A percentile compares a stretch with the other conserved stretches of the same genome.
Evolutionary conservation across 2,329 filamentous ascomycete species (phyloP).

Genomic region (Claviceps sp.): DNA sequence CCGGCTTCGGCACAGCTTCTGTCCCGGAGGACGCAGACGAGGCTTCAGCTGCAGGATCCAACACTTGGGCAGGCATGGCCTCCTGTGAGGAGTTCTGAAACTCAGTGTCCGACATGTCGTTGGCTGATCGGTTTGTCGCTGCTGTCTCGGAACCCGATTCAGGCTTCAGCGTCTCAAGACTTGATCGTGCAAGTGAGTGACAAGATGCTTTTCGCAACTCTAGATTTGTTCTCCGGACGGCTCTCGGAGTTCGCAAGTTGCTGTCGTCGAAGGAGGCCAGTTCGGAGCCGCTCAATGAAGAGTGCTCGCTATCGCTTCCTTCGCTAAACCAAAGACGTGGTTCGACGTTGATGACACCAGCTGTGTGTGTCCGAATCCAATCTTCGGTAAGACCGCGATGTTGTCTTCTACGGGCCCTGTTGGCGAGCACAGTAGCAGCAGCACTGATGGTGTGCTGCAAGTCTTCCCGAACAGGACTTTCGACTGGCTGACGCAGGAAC

Average conservation of each 20-base stretch:
- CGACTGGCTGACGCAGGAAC: slow-evolving; percentile 42
- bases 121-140: slow-evolving; percentile 9
- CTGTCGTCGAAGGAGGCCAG: slow-evolving; percentile 38
- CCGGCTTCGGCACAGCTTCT: neutral
- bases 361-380: slow-evolving; percentile 77
- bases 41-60: slow-evolving; percentile 4
- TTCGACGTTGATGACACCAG: slow-evolving; percentile 55
- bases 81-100: slow-evolving; percentile 2
- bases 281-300: slow-evolving; percentile 57
- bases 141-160: slow-evolving; percentile 10
- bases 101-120: slow-evolving; percentile 20
- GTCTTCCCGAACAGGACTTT: slow-evolving; percentile 18
- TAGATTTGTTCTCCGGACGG: slow-evolving; percentile 14
- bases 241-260: slow-evolving; percentile 34
- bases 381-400: slow-evolving; percentile 59
- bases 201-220: slow-evolving; percentile 15
- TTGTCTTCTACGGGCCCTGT: slow-evolving; percentile 45
- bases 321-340: slow-evolving; percentile 76
- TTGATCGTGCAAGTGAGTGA: slow-evolving; percentile 35
- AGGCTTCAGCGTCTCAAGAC: slow-evolving; percentile 41
- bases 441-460: slow-evolving; percentile 29
- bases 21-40: neutral
- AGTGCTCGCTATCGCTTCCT: slow-evolving; percentile 54
- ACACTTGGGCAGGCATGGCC: slow-evolving; percentile 6
- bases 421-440: slow-evolving; percentile 49